Conservation (phyloP, 192 early-diverging fungal genomes). For the Backusella morwellensis region DNA sequence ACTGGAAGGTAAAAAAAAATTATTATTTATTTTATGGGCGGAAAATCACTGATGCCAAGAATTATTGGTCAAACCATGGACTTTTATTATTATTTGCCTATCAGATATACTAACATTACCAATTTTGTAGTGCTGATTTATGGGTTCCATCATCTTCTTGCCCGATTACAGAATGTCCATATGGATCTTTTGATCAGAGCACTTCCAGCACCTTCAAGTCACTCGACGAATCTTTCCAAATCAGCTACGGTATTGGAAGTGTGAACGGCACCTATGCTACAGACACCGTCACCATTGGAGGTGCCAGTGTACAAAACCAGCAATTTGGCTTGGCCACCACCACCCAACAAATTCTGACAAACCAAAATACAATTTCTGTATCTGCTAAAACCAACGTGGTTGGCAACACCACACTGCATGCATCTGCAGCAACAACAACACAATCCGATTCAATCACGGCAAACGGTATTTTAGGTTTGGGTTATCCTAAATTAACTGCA, state of each 20-base stretch:
- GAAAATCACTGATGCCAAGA: neutral
- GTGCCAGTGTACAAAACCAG: slow-evolving; percentile 21
- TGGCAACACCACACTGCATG: neutral
- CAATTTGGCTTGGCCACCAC: slow-evolving; percentile 33
- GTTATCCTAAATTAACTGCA: slow-evolving; percentile 29
- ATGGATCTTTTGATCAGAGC: slow-evolving; percentile 1
- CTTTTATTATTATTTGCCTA: neutral
- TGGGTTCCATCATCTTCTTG: slow-evolving; percentile 30
- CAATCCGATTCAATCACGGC: neutral
- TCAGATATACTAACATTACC: neutral
- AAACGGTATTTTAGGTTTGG: slow-evolving; percentile 37
- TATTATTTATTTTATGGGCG: neutral
- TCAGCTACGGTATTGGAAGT: slow-evolving; percentile 23
- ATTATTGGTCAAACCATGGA: neutral
- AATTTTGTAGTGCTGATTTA: slow-evolving; percentile 24
- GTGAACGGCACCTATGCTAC: slow-evolving; percentile 30
- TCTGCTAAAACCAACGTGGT: neutral
- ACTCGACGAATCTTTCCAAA: neutral
- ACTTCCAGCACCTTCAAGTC: slow-evolving; percentile 21
- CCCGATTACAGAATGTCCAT: slow-evolving; percentile 14
- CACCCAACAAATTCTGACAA: slow-evolving; percentile 27
- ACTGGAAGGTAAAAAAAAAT: slow-evolving; percentile 31
- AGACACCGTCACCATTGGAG: slow-evolving; percentile 33
- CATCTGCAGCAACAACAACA: neutral
- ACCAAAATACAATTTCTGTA: slow-evolving; percentile 7